Evolutionary conservation across 1,284 basidiomycete genomes (phyloP).

Genomic region (Ustilago xerochloae): DNA sequence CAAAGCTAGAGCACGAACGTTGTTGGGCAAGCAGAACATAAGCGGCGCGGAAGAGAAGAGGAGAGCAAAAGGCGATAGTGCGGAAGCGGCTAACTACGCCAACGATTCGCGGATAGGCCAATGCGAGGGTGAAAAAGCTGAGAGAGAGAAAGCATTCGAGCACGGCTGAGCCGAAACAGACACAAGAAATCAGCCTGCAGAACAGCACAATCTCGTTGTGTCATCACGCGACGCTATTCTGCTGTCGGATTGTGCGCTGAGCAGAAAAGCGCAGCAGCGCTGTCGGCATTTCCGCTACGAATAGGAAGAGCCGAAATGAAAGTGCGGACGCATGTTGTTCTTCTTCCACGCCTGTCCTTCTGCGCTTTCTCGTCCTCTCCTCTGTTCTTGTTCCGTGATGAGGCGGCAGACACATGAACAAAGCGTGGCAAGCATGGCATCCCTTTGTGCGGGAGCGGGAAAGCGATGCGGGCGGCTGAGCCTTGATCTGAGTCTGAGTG

Average conservation of each 20-base stretch:
- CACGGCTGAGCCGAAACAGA: neutral
- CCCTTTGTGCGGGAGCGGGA: neutral
- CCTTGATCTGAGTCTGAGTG: too few relatives aligned
- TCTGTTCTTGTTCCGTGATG: neutral
- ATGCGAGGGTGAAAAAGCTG: neutral
- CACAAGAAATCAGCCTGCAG: conserved; percentile 3
- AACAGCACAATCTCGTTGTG: conserved; percentile 11
- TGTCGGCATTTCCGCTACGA: neutral
- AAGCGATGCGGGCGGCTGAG: too few relatives aligned
- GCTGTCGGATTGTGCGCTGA: neutral
- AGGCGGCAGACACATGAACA: neutral
- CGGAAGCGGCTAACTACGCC: neutral
- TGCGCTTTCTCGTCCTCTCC: neutral
- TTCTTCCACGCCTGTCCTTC: too few relatives aligned
- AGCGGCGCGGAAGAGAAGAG: neutral
- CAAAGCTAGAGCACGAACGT: too few relatives aligned
- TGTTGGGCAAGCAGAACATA: too few relatives aligned
- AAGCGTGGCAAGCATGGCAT: too few relatives aligned
- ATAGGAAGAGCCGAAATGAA: conserved; percentile 2
- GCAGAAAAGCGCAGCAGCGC: neutral
- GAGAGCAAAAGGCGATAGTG: neutral
- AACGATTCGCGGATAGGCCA: neutral
- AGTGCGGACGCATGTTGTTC: neutral
- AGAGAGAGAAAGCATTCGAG: too few relatives aligned
- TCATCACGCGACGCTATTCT: conserved; percentile 42